Evolutionary conservation across 306 rosid genomes (phyloP).

Genomic region (Fragaria nilgerrensis): DNA sequence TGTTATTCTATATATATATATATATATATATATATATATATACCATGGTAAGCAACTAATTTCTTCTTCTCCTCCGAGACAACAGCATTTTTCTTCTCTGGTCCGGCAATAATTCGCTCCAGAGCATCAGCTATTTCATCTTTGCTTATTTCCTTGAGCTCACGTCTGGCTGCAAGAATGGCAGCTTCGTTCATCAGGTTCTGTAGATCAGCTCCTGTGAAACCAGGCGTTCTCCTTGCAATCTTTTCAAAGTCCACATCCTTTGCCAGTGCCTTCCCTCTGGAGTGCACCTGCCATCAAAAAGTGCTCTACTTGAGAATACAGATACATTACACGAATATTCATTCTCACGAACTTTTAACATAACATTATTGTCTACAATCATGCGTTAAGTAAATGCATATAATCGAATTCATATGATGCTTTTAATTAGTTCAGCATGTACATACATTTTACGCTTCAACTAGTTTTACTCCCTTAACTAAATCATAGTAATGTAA

Average conservation of each 20-base stretch:
- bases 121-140: slow-evolving; percentile 98
- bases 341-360: neutral
- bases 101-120: slow-evolving; percentile 96
- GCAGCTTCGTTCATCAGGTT: slow-evolving; percentile 99
- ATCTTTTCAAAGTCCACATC: slow-evolving; percentile 97
- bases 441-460: neutral
- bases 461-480: neutral
- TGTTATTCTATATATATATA: slow-evolving; percentile 1
- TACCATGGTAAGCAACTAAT: slow-evolving; percentile 81
- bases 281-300: slow-evolving; percentile 64
- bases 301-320: neutral
- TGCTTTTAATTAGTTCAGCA: neutral
- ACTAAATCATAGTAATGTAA: neutral
- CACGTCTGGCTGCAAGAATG: slow-evolving; percentile 98
- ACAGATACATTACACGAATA: neutral
- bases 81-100: slow-evolving; percentile 97
- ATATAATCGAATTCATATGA: neutral
- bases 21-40: slow-evolving; percentile 29
- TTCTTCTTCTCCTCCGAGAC: slow-evolving; percentile 97
- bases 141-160: slow-evolving; percentile 95
- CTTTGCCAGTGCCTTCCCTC: slow-evolving; percentile 87
- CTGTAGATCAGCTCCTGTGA: slow-evolving; percentile 77
- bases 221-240: slow-evolving; percentile 96
- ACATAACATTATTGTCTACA: neutral
- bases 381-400: neutral